Conservation (phyloP, 2,329 filamentous ascomycete species). For the Plenodomus tracheiphilus region DNA sequence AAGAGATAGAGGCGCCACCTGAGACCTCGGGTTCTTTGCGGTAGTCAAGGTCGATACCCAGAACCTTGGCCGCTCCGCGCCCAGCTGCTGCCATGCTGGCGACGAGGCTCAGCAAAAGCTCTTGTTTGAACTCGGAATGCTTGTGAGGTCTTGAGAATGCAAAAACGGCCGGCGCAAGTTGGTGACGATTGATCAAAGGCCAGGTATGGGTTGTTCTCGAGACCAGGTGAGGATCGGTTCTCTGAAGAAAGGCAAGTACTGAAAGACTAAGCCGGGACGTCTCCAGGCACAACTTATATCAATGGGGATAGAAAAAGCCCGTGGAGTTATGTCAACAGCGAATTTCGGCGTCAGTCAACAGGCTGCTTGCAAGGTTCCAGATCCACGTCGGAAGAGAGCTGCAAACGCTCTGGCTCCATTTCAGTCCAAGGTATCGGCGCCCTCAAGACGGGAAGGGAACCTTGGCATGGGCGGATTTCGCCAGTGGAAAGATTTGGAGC, state of each 20-base stretch:
- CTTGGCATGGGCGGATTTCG: constrained; percentile 25
- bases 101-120: neutral
- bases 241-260: neutral
- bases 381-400: constrained; percentile 19
- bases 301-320: neutral
- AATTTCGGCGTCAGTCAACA: constrained; percentile 7
- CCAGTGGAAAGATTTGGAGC: constrained; percentile 11
- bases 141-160: neutral
- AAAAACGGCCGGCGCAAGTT: constrained; percentile 1
- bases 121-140: neutral
- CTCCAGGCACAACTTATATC: constrained; percentile 8
- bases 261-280: neutral
- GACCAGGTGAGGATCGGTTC: neutral
- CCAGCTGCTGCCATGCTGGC: constrained; percentile 57
- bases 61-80: constrained; percentile 74
- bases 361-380: constrained; percentile 21
- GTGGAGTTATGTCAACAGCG: constrained; percentile 10
- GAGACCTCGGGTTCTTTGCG: constrained; percentile 70
- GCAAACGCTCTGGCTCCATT: constrained; percentile 19
- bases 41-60: constrained; percentile 80
- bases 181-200: constrained; percentile 1
- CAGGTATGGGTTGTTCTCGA: constrained; percentile 1
- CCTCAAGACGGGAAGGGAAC: constrained; percentile 14
- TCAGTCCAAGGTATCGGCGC: constrained; percentile 13
- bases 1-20: constrained; percentile 77